Base-by-base conservation (phyloP, 192 early-diverging fungal genomes). In the Coemansia sp. region DNA sequence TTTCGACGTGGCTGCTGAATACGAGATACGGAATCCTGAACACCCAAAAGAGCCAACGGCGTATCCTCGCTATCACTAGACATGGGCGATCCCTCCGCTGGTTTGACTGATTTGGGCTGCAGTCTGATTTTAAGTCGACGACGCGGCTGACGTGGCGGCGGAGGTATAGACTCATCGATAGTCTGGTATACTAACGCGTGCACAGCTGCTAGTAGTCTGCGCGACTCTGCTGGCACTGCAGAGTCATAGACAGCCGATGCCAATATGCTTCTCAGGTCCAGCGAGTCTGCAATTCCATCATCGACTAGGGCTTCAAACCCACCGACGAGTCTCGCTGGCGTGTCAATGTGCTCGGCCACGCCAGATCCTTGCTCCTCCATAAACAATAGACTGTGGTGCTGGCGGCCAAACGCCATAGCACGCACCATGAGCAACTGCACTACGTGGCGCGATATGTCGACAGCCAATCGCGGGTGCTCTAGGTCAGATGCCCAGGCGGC, bases 51-150 rank as follows among this genome's bases (percentile, higher is more conserved):
- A 9, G 68, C 74, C 47, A 82, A 40, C 62, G 80, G 80, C 68
- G 67, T 73, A 32, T 82, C 80, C 66, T 82, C 80, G 72, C 74
- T 76, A 28, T 77, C 80, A 40, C 80, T 82, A 13, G 72, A 74
- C 47, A 47, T 1, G 16, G 62, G 42, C 62, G 26, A 30, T 17
- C 10, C 43, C 6, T 16, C 28, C 0, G 39, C 13, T 30, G 28
- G 30, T 7, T 57, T 57, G 13, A 33, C 23, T n/a, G 38, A 21
- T 26, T 65, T 73, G 11, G 61, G 67, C 44, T 44, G 21, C 26
- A 82, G 23, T 52, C 74, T 77, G 63, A 82, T 82, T 66, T 82
- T 82, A 1, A 82, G 69, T 50, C 76, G 76, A 50, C 71, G 76
- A 28, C 69, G 80, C 37, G 68, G 26, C 37, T 43, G 44, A 6